A percentile compares a stretch with the other conserved stretches of the same genome.
These are phyloP conservation scores for Fusarium sp. DNA, from an alignment of 2,329 filamentous ascomycete species.

Conservation along the genomic window DNA sequence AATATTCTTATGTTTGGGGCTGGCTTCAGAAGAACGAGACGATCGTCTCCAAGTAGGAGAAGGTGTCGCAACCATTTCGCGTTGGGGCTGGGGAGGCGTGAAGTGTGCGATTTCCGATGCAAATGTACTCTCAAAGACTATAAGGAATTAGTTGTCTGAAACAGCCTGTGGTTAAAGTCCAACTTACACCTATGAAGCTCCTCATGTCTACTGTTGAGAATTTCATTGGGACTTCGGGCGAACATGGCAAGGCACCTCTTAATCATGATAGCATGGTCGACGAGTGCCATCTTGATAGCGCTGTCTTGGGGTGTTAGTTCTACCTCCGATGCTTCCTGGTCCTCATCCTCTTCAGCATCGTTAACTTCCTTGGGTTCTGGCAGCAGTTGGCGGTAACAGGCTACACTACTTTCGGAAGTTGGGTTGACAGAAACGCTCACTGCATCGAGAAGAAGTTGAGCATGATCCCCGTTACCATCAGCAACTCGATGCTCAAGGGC, in stretches of 20 bases:
- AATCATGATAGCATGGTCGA: conserved; percentile 89
- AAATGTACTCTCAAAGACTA: conserved; percentile 71
- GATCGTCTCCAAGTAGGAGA: conserved; percentile 61
- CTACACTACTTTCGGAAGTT: conserved; percentile 78
- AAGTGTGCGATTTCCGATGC: conserved; percentile 73
- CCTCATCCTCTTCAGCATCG: conserved; percentile 52
- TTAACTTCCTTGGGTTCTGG: conserved; percentile 59
- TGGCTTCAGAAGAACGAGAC: conserved; percentile 55
- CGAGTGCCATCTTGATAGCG: conserved; percentile 83
- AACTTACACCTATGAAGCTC: conserved; percentile 73
- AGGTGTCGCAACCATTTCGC: conserved; percentile 54
- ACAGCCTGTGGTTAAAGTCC: background rate
- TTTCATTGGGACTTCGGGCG: conserved; percentile 69
- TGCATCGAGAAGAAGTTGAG: conserved; percentile 77
- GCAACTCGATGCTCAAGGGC: conserved; percentile 77
- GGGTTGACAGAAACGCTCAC: conserved; percentile 81
- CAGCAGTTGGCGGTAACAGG: conserved; percentile 79
- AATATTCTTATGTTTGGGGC: conserved; percentile 46
- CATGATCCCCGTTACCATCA: conserved; percentile 76
- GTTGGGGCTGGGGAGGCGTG: conserved; percentile 58
- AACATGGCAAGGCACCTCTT: conserved; percentile 82
- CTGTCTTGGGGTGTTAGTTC: conserved; percentile 72
- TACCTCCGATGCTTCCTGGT: conserved; percentile 56
- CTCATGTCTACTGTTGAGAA: conserved; percentile 64
- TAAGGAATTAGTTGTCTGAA: conserved; percentile 26